Evolutionary conservation across 2,329 filamentous ascomycete genomes (phyloP).

Genomic region (Gyromitra esculenta): DNA sequence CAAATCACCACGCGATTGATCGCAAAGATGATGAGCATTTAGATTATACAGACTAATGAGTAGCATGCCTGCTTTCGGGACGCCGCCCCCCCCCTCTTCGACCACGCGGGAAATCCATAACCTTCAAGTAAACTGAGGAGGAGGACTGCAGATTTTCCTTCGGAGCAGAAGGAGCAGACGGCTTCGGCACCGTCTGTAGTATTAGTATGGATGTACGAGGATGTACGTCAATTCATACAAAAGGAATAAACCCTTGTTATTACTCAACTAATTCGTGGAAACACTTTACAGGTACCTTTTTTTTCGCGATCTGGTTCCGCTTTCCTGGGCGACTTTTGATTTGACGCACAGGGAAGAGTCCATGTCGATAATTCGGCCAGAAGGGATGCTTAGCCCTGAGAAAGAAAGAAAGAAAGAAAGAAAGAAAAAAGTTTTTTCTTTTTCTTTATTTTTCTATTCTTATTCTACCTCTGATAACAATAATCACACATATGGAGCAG

Average conservation of each 20-base stretch:
- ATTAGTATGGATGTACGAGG: background rate
- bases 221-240: slow-evolving; percentile 26
- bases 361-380: slow-evolving; percentile 24
- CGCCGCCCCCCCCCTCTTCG: background rate
- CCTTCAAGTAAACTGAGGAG: slow-evolving; percentile 27
- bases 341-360: slow-evolving; percentile 29
- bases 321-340: slow-evolving; percentile 27
- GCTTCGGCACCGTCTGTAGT: slow-evolving; percentile 30
- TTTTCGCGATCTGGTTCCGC: slow-evolving; percentile 36
- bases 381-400: background rate
- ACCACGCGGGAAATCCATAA: slow-evolving; percentile 21
- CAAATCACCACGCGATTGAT: slow-evolving; percentile 5
- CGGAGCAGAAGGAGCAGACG: slow-evolving; percentile 32
- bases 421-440: background rate
- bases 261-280: slow-evolving; percentile 26
- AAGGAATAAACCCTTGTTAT: slow-evolving; percentile 28
- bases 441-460: slow-evolving; percentile 17
- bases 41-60: slow-evolving; percentile 7
- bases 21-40: slow-evolving; percentile 21
- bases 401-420: no score
- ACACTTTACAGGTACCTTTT: slow-evolving; percentile 37
- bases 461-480: slow-evolving; percentile 10
- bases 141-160: background rate
- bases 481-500: slow-evolving; percentile 24
- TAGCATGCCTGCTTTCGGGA: slow-evolving; percentile 29